phyloP scores from a whole-genome alignment of 2,329 filamentous ascomycete species.

The Beauveria australis region DNA sequence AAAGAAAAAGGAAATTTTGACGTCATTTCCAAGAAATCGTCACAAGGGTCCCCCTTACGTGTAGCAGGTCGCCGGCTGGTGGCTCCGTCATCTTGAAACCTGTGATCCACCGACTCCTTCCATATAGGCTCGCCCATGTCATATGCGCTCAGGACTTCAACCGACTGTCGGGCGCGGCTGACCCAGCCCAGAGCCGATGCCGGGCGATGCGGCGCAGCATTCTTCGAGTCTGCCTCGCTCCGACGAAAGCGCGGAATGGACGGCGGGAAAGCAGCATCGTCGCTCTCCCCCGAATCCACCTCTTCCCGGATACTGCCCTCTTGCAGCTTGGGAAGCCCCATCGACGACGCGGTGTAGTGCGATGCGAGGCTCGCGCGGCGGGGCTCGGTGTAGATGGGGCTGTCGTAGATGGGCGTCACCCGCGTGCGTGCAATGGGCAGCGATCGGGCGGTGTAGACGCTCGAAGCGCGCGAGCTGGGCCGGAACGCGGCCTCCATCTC shows the following conservation, averaged over 20 bases:
- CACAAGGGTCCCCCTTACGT: neutral
- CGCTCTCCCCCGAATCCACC: neutral
- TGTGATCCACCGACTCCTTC: neutral
- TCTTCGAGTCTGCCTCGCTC: neutral
- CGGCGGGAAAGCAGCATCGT: slow-evolving; percentile 3
- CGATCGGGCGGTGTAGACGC: neutral
- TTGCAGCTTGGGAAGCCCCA: neutral
- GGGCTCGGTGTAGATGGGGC: neutral
- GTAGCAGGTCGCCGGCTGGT: neutral
- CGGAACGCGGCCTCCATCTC: neutral
- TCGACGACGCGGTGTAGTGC: neutral
- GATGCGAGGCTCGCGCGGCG: neutral
- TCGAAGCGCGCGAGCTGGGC: neutral
- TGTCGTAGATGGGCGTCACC: neutral
- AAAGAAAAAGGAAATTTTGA: neutral
- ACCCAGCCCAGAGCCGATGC: slow-evolving; percentile 2
- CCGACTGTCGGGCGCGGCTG: slow-evolving; percentile 2
- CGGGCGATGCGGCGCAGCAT: neutral
- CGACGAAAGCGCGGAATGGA: slow-evolving; percentile 2
- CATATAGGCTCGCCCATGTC: neutral
- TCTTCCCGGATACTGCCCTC: neutral
- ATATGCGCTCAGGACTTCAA: neutral
- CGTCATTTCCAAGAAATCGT: neutral
- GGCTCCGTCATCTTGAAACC: neutral
- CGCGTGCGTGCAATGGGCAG: neutral